phyloP scores from a whole-genome alignment of 106 monocot genomes.

The Acanthochlamys bracteata region DNA sequence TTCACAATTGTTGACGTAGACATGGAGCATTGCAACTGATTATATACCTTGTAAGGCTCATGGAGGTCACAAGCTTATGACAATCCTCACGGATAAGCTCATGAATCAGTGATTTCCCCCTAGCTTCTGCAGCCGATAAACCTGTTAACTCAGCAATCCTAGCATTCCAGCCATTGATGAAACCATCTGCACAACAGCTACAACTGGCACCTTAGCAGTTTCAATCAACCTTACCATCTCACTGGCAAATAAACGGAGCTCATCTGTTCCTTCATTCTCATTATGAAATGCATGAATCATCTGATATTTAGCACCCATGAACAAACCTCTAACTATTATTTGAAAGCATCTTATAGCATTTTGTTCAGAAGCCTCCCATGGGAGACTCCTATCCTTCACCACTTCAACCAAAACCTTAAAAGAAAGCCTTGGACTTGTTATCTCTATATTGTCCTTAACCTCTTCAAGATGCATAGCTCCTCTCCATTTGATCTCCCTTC shows the following conservation, averaged over 20 bases:
- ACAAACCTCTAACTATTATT: constrained; percentile 59
- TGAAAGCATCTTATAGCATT: constrained; percentile 89
- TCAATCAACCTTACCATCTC: constrained; percentile 96
- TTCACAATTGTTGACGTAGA: no score
- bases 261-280: constrained; percentile 49
- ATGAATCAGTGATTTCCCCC: constrained; percentile 32
- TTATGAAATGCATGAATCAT: background rate
- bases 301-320: background rate
- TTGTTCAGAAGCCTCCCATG: constrained; percentile 95
- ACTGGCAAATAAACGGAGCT: constrained; percentile 68
- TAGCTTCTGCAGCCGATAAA: constrained; percentile 49
- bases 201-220: constrained; percentile 77
- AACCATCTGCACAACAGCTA: constrained; percentile 66
- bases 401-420: constrained; percentile 92
- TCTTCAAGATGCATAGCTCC: constrained; percentile 71
- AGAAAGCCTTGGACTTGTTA: constrained; percentile 83
- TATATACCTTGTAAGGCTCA: background rate
- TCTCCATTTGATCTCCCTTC: constrained; percentile 78
- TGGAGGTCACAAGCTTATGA: background rate
- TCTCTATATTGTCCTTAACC: constrained; percentile 56
- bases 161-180: constrained; percentile 89
- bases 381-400: constrained; percentile 67
- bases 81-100: background rate
- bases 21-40: no score
- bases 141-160: constrained; percentile 81